Conservation (phyloP, 176 grass and related monocot genomes). For the Panicum miliaceum region DNA sequence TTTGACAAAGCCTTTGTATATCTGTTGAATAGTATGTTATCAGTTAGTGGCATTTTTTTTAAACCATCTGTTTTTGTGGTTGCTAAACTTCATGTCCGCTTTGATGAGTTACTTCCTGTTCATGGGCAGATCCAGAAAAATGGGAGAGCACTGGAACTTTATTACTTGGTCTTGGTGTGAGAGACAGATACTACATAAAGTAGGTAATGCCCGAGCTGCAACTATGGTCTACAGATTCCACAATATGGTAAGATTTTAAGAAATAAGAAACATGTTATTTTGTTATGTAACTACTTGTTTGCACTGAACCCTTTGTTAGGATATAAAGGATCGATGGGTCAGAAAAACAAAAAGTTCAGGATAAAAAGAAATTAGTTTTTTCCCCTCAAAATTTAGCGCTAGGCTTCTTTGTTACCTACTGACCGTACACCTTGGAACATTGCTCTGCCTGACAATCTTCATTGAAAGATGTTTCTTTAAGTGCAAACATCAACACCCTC, state of each 20-base stretch:
- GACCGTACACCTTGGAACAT: conserved; percentile 5
- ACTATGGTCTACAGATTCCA: neutral
- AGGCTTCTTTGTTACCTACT: neutral
- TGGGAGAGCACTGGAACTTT: neutral
- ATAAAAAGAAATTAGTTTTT: neutral
- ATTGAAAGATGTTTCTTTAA: conserved; percentile 23
- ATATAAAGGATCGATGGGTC: neutral
- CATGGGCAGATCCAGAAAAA: neutral
- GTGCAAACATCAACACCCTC: neutral
- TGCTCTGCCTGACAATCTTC: too few relatives aligned
- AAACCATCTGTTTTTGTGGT: conserved; percentile 5
- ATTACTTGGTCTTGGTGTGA: neutral
- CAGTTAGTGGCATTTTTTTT: neutral
- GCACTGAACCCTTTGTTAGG: neutral
- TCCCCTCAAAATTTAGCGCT: neutral
- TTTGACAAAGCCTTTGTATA: neutral
- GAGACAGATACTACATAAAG: neutral
- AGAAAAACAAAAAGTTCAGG: neutral
- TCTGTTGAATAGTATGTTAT: neutral
- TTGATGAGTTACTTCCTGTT: neutral
- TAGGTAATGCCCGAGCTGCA: neutral
- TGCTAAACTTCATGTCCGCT: neutral
- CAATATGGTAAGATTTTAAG: neutral
- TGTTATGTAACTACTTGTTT: neutral
- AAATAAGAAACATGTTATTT: neutral